Evolutionary conservation across 495 filamentous ascomycete species (phyloP).

Genomic region (Talaromyces ruber): DNA sequence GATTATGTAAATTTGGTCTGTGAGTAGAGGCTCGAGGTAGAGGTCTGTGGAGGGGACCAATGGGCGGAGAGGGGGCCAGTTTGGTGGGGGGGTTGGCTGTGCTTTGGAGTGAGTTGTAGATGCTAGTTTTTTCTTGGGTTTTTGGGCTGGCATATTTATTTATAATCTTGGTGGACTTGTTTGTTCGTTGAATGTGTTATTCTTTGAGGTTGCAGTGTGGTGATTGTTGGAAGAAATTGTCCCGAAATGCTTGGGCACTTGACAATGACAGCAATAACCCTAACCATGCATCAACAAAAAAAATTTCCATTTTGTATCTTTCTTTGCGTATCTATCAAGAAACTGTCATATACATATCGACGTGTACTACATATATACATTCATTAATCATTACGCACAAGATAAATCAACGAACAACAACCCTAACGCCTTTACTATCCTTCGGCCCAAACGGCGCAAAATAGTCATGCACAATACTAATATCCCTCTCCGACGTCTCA

Average conservation of each 20-base stretch:
- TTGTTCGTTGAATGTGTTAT: neutral
- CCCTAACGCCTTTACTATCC: slow-evolving; percentile 7
- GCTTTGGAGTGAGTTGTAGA: slow-evolving; percentile 9
- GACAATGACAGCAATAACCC: neutral
- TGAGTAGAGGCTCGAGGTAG: slow-evolving; percentile 44
- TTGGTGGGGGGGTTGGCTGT: slow-evolving; percentile 28
- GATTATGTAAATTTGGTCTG: slow-evolving; percentile 66
- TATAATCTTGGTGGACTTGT: neutral
- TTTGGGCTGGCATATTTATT: slow-evolving; percentile 11
- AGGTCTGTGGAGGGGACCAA: slow-evolving; percentile 62
- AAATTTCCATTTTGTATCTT: neutral
- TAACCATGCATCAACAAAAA: neutral
- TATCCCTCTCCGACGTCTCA: slow-evolving; percentile 9
- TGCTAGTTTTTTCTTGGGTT: slow-evolving; percentile 6
- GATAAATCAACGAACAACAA: neutral
- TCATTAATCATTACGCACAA: neutral
- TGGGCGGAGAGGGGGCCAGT: slow-evolving; percentile 76
- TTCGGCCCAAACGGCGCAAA: slow-evolving; percentile 8
- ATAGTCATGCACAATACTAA: slow-evolving; percentile 7
- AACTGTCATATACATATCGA: neutral
- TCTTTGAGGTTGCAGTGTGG: neutral
- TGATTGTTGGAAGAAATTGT: neutral
- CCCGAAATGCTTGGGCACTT: neutral
- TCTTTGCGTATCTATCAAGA: neutral
- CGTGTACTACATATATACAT: neutral